phyloP scores from a whole-genome alignment of 2,329 filamentous ascomycete genomes.

The Dactylellina cionopaga region DNA sequence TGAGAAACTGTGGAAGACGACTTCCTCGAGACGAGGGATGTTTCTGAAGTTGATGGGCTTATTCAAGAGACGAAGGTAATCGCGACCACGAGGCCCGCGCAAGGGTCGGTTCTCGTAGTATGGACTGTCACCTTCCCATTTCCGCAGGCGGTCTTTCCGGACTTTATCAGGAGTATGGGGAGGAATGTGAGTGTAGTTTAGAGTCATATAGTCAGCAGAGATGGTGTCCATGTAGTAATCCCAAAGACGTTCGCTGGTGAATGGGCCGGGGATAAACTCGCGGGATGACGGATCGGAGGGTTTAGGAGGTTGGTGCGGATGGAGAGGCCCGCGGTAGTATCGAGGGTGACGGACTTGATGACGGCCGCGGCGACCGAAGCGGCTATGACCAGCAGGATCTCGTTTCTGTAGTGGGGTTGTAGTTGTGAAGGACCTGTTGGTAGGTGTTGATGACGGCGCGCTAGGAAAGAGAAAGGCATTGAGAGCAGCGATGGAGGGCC shows the following conservation, averaged over 20 bases:
- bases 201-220: slow-evolving; percentile 84
- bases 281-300: slow-evolving; percentile 87
- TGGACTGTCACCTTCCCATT: slow-evolving; percentile 89
- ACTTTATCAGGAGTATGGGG: slow-evolving; percentile 74
- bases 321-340: slow-evolving; percentile 91
- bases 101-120: slow-evolving; percentile 92
- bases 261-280: slow-evolving; percentile 88
- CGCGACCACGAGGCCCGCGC: slow-evolving; percentile 82
- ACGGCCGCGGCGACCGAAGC: slow-evolving; percentile 60
- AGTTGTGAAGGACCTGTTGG: slow-evolving; percentile 34
- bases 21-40: slow-evolving; percentile 80
- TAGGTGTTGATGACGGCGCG: slow-evolving; percentile 2
- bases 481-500: slow-evolving; percentile 40
- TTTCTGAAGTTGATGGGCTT: slow-evolving; percentile 81
- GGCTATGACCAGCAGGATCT: slow-evolving; percentile 61
- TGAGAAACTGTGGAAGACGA: slow-evolving; percentile 83
- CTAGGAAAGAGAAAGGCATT: slow-evolving; percentile 40
- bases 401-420: slow-evolving; percentile 38
- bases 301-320: slow-evolving; percentile 89
- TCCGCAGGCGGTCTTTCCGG: slow-evolving; percentile 74
- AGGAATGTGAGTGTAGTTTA: slow-evolving; percentile 86
- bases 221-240: slow-evolving; percentile 91
- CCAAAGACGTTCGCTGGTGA: slow-evolving; percentile 84
- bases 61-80: slow-evolving; percentile 77
- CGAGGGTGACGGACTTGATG: slow-evolving; percentile 95